A percentile compares a stretch with the other conserved stretches of the same genome.
phyloP scores from a whole-genome alignment of 2,329 filamentous ascomycete genomes.

The Didymella exigua region DNA sequence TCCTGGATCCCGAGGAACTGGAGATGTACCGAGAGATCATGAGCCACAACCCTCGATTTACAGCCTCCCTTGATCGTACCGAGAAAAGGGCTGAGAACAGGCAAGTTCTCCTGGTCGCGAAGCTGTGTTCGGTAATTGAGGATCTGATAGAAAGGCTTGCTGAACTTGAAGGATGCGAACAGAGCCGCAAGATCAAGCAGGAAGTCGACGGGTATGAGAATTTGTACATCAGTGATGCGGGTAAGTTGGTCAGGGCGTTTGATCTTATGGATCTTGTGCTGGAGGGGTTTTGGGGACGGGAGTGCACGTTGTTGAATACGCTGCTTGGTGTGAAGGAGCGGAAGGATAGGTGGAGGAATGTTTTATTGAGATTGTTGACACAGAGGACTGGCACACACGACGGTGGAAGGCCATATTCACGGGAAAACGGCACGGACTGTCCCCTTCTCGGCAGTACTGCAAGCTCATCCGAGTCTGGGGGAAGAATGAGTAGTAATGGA shows the following conservation, averaged over 20 bases:
- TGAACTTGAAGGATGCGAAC: constrained; percentile 15
- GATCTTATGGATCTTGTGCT: constrained; percentile 18
- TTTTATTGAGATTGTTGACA: neutral
- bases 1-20: neutral
- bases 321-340: neutral
- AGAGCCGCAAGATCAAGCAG: neutral
- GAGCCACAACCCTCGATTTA: neutral
- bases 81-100: neutral
- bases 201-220: neutral
- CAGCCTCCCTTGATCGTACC: neutral
- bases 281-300: constrained; percentile 22
- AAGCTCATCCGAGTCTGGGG: neutral
- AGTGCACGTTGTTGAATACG: constrained; percentile 6
- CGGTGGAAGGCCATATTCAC: neutral
- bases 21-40: constrained; percentile 7
- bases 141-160: constrained; percentile 16
- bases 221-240: neutral
- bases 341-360: neutral
- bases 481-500: neutral
- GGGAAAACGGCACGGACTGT: neutral
- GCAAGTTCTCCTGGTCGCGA: constrained; percentile 20
- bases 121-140: constrained; percentile 17
- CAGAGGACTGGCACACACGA: neutral
- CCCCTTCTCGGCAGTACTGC: neutral
- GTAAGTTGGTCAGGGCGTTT: constrained; percentile 2